Base-by-base conservation (phyloP, 2,329 filamentous ascomycete species). In the Periconia digitata region DNA sequence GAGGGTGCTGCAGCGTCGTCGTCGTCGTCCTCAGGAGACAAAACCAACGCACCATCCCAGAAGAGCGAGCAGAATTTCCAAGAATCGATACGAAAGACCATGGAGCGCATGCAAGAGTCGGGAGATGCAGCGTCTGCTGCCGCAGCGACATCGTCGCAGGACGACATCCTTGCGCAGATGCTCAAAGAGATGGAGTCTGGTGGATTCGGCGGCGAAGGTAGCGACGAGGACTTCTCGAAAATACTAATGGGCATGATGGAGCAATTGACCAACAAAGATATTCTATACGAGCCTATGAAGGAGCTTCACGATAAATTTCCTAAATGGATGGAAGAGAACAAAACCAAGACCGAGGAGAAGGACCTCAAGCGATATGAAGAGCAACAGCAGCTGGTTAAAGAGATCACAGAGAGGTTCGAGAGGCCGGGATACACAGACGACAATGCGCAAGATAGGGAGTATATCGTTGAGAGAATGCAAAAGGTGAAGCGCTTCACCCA, bases 161-260 rank as follows among this genome's bases (percentile, higher is more conserved):
- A 96, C 55, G 92, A 96, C 68, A 84, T 97, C 64, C 78, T 99
- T 37, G 85, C 89, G n/a, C 89, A 96, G 69, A 85, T 99, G 78
- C 80, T 99, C 64, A 94, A 94, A 71, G 89, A 94, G 53, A 86
- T 96, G 75, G 87, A 90, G 63, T 80, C 82, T 18, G 79, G 84
- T 7, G 80, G 79, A 20, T 64, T 78, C 49, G 76, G 73, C 6
- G 78, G 71, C 0, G 85, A 82, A 15, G 69, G 63, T 8, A 74
- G 76, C 50, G 90, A 96, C 47, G 91, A 94, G 61, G 91, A 95
- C 60, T 89, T 97, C 63, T 91, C 90, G 48, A 92, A 95, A 75
- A 90, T 97, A 85, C 82, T 99, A 50, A 84, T 95, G 80, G 89
- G 89, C 45, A 96, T 97, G 90, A 97, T 99, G 92, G 90, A 97